Evolutionary conservation across 1,284 basidiomycete species (phyloP), one percentile per base, ranked within the genome.

Genomic region (Tranzscheliella williamsii): DNA sequence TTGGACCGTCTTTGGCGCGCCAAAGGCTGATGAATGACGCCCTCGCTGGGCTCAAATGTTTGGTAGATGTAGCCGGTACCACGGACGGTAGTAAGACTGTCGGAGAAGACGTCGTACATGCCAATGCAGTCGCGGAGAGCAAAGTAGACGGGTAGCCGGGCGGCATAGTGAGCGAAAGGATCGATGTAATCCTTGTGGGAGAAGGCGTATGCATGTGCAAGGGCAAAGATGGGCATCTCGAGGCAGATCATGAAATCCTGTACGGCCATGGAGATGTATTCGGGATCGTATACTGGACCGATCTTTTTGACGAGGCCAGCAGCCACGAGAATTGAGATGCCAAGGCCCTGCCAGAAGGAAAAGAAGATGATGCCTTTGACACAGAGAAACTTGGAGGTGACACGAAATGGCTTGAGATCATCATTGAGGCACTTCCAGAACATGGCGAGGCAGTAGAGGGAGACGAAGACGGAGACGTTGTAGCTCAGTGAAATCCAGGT

Each of bases 221-320:
- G 82, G 0, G 95, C 93, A 74, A 99, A 99, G 51, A 97, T 80
- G 0, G 94, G 93, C 94, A 99, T 97, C 80, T 99, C 94, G 50
- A 95, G 82, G 79, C 91, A 95, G 70, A 97, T 91, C 37, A 76
- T 58, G 9, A 68, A 58, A 27, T 76, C 74, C 36, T 75, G 73
- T 24, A 76, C 42, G 4, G 72, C 72, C 23, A 74, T 42, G 15
- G 72, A 70, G 27, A 76, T 56, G 45, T 73, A 70, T 5, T 94
- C 90, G n/a, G 82, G 82, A 76, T 94, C 90, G 12, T 85, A 89
- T 78, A 95, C 94, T 4, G 89, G 88, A 20, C 79, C 67, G 16
- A 67, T 85, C 38, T 83, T 83, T 24, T 81, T 86, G 76, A 98
- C 89, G 34, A 83, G 81, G 2, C 87, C 85, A 0, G 87, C 82